A percentile compares a stretch with the other conserved stretches of the same genome.
Conservation (phyloP, 2,329 filamentous ascomycete genomes). For the Monilinia laxa region DNA sequence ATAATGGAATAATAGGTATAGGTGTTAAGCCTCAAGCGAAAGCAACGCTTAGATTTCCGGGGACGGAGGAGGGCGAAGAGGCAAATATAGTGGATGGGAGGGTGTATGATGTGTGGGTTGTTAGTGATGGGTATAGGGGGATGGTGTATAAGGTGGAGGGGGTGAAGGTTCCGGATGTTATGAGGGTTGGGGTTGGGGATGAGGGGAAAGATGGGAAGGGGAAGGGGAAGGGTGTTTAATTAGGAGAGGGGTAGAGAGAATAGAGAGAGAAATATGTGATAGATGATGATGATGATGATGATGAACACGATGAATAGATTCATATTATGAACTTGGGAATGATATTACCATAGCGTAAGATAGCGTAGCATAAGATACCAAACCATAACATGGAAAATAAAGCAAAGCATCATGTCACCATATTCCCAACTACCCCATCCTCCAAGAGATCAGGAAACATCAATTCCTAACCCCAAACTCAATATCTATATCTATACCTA, state of each 20-base stretch:
- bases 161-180: constrained; percentile 38
- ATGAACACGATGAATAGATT: not conserved
- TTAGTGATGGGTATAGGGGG: constrained; percentile 86
- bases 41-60: constrained; percentile 60
- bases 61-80: constrained; percentile 35
- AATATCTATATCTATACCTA: too few species aligned
- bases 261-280: not conserved
- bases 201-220: constrained; percentile 7
- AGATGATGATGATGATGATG: not conserved
- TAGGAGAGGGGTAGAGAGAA: too few species aligned
- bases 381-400: too few species aligned
- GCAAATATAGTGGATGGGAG: constrained; percentile 45
- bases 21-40: constrained; percentile 53
- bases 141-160: constrained; percentile 51
- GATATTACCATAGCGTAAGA: too few species aligned
- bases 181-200: constrained; percentile 31
- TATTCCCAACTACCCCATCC: too few species aligned
- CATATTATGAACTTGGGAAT: too few species aligned
- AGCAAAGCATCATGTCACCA: too few species aligned
- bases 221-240: constrained; percentile 9
- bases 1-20: constrained; percentile 29
- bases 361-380: too few species aligned
- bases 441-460: too few species aligned
- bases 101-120: constrained; percentile 69
- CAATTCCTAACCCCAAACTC: too few species aligned